Evolutionary conservation across 306 rosid genomes (phyloP).

Genomic region (Prunus campanulata): DNA sequence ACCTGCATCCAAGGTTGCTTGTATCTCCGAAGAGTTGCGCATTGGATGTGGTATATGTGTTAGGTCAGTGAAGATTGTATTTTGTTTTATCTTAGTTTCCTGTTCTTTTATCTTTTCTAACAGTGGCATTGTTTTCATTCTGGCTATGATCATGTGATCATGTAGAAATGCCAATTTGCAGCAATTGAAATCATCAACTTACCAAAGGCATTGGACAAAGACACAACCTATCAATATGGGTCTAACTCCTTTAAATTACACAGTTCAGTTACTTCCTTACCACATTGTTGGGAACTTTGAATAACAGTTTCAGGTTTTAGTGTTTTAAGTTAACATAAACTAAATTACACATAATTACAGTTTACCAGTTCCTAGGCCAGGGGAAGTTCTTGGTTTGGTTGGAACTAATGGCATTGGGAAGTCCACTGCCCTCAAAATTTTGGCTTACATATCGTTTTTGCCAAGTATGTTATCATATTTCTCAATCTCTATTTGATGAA

Average conservation of each 20-base stretch:
- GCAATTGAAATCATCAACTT: too few species aligned
- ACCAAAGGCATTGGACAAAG: slow-evolving; percentile 53
- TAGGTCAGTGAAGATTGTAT: too few species aligned
- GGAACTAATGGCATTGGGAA: slow-evolving; percentile 96
- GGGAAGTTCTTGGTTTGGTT: slow-evolving; percentile 95
- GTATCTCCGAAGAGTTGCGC: too few species aligned
- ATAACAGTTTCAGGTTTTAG: too few species aligned
- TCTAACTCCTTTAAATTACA: slow-evolving; percentile 91
- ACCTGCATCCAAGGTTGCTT: too few species aligned
- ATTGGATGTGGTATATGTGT: too few species aligned
- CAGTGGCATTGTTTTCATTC: too few species aligned
- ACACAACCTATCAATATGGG: slow-evolving; percentile 91
- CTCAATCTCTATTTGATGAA: not conserved
- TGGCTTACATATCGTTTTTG: slow-evolving; percentile 33
- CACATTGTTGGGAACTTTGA: slow-evolving; percentile 51
- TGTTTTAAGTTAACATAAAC: slow-evolving; percentile 9
- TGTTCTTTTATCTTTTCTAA: too few species aligned
- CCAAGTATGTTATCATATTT: not conserved
- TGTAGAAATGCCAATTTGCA: too few species aligned
- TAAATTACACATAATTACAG: slow-evolving; percentile 34
- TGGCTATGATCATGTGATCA: too few species aligned
- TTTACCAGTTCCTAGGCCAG: slow-evolving; percentile 96
- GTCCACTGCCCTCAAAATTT: slow-evolving; percentile 93
- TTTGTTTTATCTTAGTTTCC: too few species aligned
- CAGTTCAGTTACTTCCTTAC: slow-evolving; percentile 45